A percentile compares a stretch with the other conserved stretches of the same genome.
Conservation (phyloP, 2,329 filamentous ascomycete species). For the Cercospora sp. region DNA sequence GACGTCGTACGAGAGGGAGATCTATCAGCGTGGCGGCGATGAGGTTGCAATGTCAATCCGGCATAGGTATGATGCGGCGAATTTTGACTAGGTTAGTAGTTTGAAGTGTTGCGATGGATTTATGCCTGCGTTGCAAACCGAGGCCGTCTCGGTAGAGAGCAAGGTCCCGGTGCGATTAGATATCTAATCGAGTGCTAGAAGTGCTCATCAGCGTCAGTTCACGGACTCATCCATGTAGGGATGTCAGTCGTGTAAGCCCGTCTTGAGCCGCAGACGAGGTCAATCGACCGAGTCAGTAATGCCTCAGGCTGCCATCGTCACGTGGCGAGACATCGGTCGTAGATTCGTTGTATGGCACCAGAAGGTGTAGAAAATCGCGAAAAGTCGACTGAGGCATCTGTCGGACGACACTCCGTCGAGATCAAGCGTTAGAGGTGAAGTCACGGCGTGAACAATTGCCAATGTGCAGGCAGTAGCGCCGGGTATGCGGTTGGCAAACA, state of each 20-base stretch:
- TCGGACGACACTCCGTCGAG: background rate
- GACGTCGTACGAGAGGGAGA: background rate
- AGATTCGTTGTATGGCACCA: background rate
- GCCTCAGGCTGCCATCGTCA: background rate
- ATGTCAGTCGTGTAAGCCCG: background rate
- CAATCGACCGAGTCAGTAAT: background rate
- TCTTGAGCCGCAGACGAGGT: background rate
- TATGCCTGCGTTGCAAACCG: too few species aligned
- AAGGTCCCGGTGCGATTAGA: too few species aligned
- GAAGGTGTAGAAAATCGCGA: background rate
- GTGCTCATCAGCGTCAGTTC: too few species aligned
- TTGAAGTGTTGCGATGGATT: too few species aligned
- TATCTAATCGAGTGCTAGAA: too few species aligned
- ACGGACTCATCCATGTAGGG: too few species aligned
- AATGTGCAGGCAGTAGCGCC: constrained; percentile 1
- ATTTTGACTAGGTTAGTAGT: too few species aligned
- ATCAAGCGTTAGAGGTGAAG: background rate
- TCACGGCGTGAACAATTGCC: background rate
- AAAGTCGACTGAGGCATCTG: background rate
- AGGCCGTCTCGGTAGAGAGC: too few species aligned
- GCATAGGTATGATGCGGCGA: background rate
- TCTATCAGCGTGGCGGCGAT: background rate
- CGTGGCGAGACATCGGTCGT: background rate
- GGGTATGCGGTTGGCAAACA: background rate
- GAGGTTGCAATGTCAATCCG: background rate